Evolutionary conservation across 257 asterid species (phyloP).

Genomic region (Solanum ahanhuiri): DNA sequence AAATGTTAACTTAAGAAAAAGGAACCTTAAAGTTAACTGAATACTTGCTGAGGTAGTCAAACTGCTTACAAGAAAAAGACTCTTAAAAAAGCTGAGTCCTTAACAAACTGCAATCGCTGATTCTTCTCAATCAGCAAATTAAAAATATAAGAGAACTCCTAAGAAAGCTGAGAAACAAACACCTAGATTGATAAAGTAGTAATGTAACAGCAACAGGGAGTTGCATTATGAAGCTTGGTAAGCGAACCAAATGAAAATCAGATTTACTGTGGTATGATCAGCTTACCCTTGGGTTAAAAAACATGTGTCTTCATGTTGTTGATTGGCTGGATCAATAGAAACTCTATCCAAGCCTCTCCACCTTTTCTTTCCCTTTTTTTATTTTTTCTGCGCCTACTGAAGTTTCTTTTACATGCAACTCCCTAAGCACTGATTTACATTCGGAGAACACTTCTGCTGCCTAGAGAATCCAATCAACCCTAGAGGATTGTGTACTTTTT

Average conservation of each 20-base stretch:
- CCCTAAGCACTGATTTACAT: not conserved
- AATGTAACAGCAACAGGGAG: not conserved
- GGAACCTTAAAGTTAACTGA: not conserved
- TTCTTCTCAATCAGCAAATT: not conserved
- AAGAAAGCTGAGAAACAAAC: not conserved
- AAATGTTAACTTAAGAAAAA: not conserved
- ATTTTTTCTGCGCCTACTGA: not conserved
- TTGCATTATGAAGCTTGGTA: not conserved
- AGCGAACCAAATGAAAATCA: not conserved
- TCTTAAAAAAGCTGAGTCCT: not conserved
- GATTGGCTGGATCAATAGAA: not conserved
- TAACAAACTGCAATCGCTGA: not conserved
- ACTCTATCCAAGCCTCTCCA: not conserved
- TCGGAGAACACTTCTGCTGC: not conserved
- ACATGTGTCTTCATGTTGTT: not conserved
- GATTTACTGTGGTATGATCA: not conserved
- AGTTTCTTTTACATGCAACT: not conserved
- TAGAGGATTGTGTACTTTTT: not conserved
- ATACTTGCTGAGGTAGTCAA: not conserved
- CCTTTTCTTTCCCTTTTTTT: not conserved
- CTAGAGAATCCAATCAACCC: not conserved
- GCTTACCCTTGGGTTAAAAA: not conserved
- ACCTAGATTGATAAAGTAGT: not conserved
- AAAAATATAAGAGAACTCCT: not conserved
- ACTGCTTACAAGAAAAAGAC: not conserved